These are phyloP conservation scores for Chrysosporium keratinophilum DNA, from an alignment of 2,329 filamentous ascomycete genomes.

Conservation along the genomic window DNA sequence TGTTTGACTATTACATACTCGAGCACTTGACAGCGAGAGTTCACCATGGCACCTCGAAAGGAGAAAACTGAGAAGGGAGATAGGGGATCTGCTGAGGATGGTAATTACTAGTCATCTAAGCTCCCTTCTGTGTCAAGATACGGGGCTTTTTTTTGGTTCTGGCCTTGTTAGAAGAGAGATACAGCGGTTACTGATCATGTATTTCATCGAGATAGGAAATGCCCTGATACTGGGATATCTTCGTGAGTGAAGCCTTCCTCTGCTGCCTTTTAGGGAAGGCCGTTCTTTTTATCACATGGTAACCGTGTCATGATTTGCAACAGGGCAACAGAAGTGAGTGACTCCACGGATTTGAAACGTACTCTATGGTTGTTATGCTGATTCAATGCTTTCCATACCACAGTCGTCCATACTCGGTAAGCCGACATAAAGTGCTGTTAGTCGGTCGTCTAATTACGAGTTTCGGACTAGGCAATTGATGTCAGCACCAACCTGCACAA, in stretches of 20 bases:
- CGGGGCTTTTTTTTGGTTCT: neutral
- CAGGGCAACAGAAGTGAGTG: constrained; percentile 41
- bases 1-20: neutral
- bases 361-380: neutral
- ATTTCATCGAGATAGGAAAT: constrained; percentile 22
- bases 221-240: constrained; percentile 43
- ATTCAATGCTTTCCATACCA: neutral
- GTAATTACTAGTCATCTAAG: constrained; percentile 17
- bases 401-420: constrained; percentile 47
- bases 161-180: no score
- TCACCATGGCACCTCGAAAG: constrained; percentile 34
- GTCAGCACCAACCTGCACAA: constrained; percentile 53
- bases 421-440: constrained; percentile 13
- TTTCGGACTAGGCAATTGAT: constrained; percentile 40
- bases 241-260: constrained; percentile 31
- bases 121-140: neutral
- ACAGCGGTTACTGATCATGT: no score
- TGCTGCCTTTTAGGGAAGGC: neutral
- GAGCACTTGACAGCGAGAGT: neutral
- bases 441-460: neutral
- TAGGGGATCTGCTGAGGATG: constrained; percentile 20
- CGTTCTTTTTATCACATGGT: neutral
- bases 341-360: neutral
- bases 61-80: constrained; percentile 27
- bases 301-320: neutral